Percentiles rank a stretch among this genome's conserved stretches.
Evolutionary conservation across 768 basidiomycete species (phyloP).

Genomic region (Russula virescens): DNA sequence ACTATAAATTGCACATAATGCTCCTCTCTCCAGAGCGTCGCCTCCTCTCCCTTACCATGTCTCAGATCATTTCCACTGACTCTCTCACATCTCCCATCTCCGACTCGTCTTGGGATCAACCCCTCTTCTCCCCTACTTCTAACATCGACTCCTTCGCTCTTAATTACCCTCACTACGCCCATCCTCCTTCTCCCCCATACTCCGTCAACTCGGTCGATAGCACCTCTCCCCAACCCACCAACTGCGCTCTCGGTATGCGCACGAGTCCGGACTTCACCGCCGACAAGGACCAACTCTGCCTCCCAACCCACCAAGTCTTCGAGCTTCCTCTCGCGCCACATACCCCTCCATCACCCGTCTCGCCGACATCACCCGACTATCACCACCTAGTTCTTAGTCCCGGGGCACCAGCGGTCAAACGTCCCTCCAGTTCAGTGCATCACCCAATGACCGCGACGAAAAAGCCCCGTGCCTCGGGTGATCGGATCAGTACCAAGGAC

Average conservation of each 20-base stretch:
- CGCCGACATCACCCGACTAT: constrained; percentile 29
- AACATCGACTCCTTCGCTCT: constrained; percentile 31
- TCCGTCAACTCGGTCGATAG: constrained; percentile 41
- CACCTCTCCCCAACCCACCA: constrained; percentile 28
- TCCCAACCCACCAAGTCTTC: constrained; percentile 70
- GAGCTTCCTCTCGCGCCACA: constrained; percentile 43
- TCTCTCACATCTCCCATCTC: constrained; percentile 50
- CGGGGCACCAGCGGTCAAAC: constrained; percentile 22
- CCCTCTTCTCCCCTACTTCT: constrained; percentile 36
- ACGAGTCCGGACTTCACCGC: constrained; percentile 39
- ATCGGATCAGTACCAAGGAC: constrained; percentile 62
- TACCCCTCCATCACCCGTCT: constrained; percentile 32
- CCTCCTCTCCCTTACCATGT: constrained; percentile 39
- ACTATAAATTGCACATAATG: constrained; percentile 26
- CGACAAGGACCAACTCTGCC: constrained; percentile 48
- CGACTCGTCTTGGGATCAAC: constrained; percentile 47
- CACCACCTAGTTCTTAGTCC: constrained; percentile 18
- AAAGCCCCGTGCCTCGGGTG: constrained; percentile 44
- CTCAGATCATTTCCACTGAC: constrained; percentile 54
- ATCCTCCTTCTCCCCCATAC: constrained; percentile 36
- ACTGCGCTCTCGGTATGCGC: constrained; percentile 48
- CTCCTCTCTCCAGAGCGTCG: constrained; percentile 25
- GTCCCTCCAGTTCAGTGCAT: constrained; percentile 30
- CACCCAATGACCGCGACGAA: constrained; percentile 31
- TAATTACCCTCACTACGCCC: constrained; percentile 25